Conservation (phyloP, 2,329 filamentous ascomycete species). For the Chrysoporthe austroafricana region DNA sequence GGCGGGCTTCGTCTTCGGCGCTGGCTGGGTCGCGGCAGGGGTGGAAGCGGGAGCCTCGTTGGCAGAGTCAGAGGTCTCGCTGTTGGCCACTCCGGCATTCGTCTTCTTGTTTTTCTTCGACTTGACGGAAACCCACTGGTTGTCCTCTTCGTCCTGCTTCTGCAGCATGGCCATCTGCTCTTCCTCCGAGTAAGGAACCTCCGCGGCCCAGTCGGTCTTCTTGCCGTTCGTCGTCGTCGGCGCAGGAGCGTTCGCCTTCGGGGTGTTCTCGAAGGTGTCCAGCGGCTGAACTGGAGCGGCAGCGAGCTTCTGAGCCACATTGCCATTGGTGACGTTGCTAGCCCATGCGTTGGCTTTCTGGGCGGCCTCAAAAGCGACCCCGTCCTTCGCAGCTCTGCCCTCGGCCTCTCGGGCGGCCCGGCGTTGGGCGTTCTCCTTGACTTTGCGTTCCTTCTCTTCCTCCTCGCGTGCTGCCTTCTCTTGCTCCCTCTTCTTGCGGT, state of each 20-base stretch:
- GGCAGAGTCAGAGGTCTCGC: constrained; percentile 33
- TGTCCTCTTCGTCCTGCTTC: constrained; percentile 56
- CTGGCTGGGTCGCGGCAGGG: constrained; percentile 30
- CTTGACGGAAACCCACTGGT: constrained; percentile 63
- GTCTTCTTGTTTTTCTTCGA: constrained; percentile 49
- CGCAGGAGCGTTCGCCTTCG: constrained; percentile 38
- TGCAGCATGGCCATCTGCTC: constrained; percentile 64
- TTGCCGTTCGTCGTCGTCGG: constrained; percentile 39
- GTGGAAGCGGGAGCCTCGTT: constrained; percentile 30
- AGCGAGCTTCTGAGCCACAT: constrained; percentile 45
- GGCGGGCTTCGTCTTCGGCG: constrained; percentile 31
- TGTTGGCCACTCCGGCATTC: constrained; percentile 39
- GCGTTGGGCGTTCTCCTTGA: constrained; percentile 79
- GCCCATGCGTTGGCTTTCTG: constrained; percentile 46
- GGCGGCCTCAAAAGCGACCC: constrained; percentile 60
- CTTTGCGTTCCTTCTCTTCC: constrained; percentile 77
- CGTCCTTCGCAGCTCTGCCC: constrained; percentile 82
- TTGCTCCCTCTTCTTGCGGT: constrained; percentile 84
- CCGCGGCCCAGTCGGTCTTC: constrained; percentile 49
- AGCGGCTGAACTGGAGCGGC: constrained; percentile 52
- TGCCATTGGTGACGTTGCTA: constrained; percentile 46
- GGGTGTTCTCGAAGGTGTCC: constrained; percentile 57
- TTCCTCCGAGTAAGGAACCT: constrained; percentile 62
- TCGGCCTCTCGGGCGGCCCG: constrained; percentile 80
- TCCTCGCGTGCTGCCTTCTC: constrained; percentile 76